Evolutionary conservation across 768 basidiomycete species (phyloP), one percentile per base, ranked within the genome.

Genomic region (Tephrocybe sp.): DNA sequence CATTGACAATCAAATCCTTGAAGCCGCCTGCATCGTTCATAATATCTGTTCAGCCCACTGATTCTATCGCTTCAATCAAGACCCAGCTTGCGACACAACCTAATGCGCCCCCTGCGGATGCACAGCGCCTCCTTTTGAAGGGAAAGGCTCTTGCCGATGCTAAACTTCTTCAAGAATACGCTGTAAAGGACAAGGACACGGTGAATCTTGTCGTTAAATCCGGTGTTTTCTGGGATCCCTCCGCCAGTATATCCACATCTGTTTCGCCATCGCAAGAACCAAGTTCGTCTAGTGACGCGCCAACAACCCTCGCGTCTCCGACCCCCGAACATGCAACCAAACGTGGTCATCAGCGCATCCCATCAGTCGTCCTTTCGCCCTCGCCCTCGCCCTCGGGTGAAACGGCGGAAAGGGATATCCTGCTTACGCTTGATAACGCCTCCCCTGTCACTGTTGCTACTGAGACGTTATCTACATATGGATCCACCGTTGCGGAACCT

Each of bases 91-190:
- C 86, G 12, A 62, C 80, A 1, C 73, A 84, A 57, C 72, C 83
- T 24, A 71, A 73, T 41, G 90, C 91, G 0, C 94, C 94, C 0
- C 80, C 87, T 8, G 80, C 84, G 37, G 86, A 92, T 63, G 75
- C 79, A 25, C 95, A 97, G 67, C 77, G 97, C 3, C 80, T 98
- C 13, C 74, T 99, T 9, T 75, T 97, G 45, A 98, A 95, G 69
- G 97, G 97, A 49, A 99, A 99, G 67, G 93, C 88, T 0, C 80
- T 98, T 55, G 84, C 83, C 13, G 96, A 98, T 72, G 72, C 71
- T 21, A 96, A 95, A 64, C 80, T 99, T 9, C 71, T 98, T 32
- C 87, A 88, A 62, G 97, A 98, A 65, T 99, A 98, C 73, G 80
- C 72, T 61, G 76, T 95, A 61, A 81, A 84, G 60, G 81, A 86